These are phyloP conservation scores for Clitopilus passeckerianus DNA, from an alignment of 768 basidiomycete species.

Conservation along the genomic window DNA sequence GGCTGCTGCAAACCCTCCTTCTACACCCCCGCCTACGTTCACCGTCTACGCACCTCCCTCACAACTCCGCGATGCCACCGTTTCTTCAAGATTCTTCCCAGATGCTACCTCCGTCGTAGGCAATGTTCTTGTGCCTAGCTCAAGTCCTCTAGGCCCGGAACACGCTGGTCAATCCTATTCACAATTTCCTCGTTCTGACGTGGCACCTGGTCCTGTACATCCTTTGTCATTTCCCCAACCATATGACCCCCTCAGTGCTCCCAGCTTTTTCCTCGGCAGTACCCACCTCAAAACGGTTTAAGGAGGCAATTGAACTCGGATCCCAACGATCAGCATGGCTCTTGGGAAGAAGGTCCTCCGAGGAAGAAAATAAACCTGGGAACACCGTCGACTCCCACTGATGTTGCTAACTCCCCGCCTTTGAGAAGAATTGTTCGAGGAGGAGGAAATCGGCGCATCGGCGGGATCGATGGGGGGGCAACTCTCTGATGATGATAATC, in stretches of 20 bases:
- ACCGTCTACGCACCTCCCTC: conserved; percentile 35
- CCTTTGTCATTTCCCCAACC: conserved; percentile 13
- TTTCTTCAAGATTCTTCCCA: conserved; percentile 57
- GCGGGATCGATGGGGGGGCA: conserved; percentile 36
- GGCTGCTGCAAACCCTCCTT: conserved; percentile 10
- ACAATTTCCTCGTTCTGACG: conserved; percentile 34
- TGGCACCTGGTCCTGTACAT: conserved; percentile 27
- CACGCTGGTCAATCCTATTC: conserved; percentile 33
- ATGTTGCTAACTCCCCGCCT: conserved; percentile 39
- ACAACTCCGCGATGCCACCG: conserved; percentile 77
- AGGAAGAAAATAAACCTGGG: conserved; percentile 67
- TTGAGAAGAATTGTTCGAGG: conserved; percentile 58
- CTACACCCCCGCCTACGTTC: conserved; percentile 21
- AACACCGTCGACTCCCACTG: conserved; percentile 28
- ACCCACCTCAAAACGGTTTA: conserved; percentile 27
- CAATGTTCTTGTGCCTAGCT: conserved; percentile 70
- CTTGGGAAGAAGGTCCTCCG: conserved; percentile 60
- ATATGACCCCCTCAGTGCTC: conserved; percentile 51
- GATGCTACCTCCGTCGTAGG: conserved; percentile 40
- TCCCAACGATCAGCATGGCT: conserved; percentile 29
- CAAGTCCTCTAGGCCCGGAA: conserved; percentile 55
- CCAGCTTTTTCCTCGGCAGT: conserved; percentile 39
- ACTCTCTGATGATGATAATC: conserved; percentile 44
- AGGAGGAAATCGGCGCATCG: conserved; percentile 40
- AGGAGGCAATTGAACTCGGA: conserved; percentile 39